Percentiles rank a stretch among this genome's conserved stretches.
phyloP scores from a whole-genome alignment of 179 eudicot species.

The Silene coronaria region DNA sequence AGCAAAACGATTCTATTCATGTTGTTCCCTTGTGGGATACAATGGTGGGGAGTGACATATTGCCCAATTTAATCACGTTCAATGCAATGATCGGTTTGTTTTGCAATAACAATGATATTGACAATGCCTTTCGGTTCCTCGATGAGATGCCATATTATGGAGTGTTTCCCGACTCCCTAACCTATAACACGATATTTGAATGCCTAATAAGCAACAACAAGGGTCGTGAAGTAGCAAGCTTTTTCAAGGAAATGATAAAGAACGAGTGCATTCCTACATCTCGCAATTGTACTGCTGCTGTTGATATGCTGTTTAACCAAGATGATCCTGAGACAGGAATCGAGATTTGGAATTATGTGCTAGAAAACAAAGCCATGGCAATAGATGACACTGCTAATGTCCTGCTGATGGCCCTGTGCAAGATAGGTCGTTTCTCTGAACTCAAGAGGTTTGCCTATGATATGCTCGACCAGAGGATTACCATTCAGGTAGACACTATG shows the following conservation, averaged over 20 bases:
- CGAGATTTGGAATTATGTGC: constrained; percentile 68
- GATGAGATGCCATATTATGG: constrained; percentile 70
- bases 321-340: constrained; percentile 75
- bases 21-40: constrained; percentile 63
- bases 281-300: constrained; percentile 56
- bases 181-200: constrained; percentile 66
- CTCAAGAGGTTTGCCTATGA: constrained; percentile 47
- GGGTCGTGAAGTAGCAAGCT: constrained; percentile 53
- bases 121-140: constrained; percentile 55
- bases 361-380: constrained; percentile 38
- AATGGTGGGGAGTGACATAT: constrained; percentile 54
- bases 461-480: constrained; percentile 56
- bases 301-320: constrained; percentile 49
- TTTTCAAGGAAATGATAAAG: constrained; percentile 68
- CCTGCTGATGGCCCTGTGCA: constrained; percentile 56
- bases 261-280: constrained; percentile 61
- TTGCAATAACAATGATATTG: constrained; percentile 55
- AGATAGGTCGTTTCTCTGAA: constrained; percentile 50
- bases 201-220: constrained; percentile 60
- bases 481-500: constrained; percentile 59
- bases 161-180: constrained; percentile 58
- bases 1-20: constrained; percentile 52
- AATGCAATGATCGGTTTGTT: constrained; percentile 66
- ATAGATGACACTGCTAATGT: constrained; percentile 59
- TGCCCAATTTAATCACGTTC: constrained; percentile 55